Base-by-base conservation (phyloP, 2,329 filamentous ascomycete species). In the Hymenoscyphus fructigenus region DNA sequence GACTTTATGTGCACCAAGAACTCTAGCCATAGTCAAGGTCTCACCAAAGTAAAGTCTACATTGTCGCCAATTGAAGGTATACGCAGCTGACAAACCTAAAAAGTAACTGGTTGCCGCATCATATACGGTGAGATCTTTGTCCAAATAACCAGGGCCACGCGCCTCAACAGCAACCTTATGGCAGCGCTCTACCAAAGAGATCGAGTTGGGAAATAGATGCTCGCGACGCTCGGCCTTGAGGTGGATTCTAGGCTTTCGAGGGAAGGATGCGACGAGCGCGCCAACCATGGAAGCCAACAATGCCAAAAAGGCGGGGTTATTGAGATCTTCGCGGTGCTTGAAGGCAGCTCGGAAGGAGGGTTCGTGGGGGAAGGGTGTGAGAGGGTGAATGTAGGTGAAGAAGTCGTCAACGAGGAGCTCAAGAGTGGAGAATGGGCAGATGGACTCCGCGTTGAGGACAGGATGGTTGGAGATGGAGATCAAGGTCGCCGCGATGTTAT, bases 381-480 rank as follows among this genome's bases (percentile, higher is more conserved):
- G 82, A 1, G 91, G 91, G 71, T 93, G 89, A 61, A 93, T 89
- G 75, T 92, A 92, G 20, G 88, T 92, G 78, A 93, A 93, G 82
- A 91, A 93, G 78, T 93, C 91, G 75, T 93, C 89, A 64, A 93
- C 85, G 17, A 93, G 81, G 1, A 89, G 82, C 71, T 89, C 84
- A 61, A 93, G 79, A 12, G 89, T 86, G 7, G 85, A 84, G 76
- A 89, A 82, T 0, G 90, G 88, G 50, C 89, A 90, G 67, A 93
- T 92, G 1, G 85, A 81, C 73, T 93, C 91, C 58, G 88, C 85
- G 65, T 86, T 84, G 15, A 87, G 74, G n/a, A 77, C 74, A 32
- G 72, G 73, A n/a, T 73, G 70, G 1, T 72, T 73, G 17, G 74
- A 74, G 67, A 76, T 73, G 4, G 71, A 71, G 12, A 71, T 73